phyloP scores from a whole-genome alignment of 495 filamentous ascomycete species.

The Penicillium canescens region DNA sequence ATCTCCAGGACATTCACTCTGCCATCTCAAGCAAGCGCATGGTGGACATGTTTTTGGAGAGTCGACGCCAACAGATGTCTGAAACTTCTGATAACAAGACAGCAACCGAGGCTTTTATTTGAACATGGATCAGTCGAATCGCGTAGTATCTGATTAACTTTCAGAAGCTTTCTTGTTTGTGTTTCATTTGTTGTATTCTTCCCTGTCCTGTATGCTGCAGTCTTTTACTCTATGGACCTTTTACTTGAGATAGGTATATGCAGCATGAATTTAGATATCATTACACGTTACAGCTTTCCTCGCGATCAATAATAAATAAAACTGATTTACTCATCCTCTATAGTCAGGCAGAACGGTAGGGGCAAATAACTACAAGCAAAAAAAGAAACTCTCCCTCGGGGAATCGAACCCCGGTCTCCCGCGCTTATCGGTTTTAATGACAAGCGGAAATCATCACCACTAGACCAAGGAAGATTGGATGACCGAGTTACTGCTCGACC shows the following conservation, averaged over 20 bases:
- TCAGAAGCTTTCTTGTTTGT: too few relatives aligned
- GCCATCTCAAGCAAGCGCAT: slow-evolving; percentile 55
- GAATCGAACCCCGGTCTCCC: slow-evolving; percentile 58
- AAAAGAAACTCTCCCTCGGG: slow-evolving; percentile 45
- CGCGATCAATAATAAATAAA: too few relatives aligned
- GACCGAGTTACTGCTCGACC: slow-evolving; percentile 31
- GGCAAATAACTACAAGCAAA: not conserved
- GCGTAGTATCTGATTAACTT: too few relatives aligned
- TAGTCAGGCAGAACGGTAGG: too few relatives aligned
- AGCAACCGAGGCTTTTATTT: slow-evolving; percentile 32
- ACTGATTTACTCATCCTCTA: too few relatives aligned
- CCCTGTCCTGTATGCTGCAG: too few relatives aligned
- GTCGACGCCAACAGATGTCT: slow-evolving; percentile 47
- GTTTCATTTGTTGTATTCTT: too few relatives aligned
- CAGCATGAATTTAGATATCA: too few relatives aligned
- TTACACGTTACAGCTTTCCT: too few relatives aligned
- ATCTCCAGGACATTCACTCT: slow-evolving; percentile 22
- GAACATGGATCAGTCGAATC: not conserved
- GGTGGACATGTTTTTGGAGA: slow-evolving; percentile 61
- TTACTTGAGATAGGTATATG: too few relatives aligned
- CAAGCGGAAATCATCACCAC: slow-evolving; percentile 59
- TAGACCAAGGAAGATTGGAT: slow-evolving; percentile 43
- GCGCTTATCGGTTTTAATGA: slow-evolving; percentile 45
- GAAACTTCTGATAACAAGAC: slow-evolving; percentile 18
- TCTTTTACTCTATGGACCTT: too few relatives aligned